Conservation (phyloP, 108 stramenopile species). For the Skeletonema marinoi region DNA sequence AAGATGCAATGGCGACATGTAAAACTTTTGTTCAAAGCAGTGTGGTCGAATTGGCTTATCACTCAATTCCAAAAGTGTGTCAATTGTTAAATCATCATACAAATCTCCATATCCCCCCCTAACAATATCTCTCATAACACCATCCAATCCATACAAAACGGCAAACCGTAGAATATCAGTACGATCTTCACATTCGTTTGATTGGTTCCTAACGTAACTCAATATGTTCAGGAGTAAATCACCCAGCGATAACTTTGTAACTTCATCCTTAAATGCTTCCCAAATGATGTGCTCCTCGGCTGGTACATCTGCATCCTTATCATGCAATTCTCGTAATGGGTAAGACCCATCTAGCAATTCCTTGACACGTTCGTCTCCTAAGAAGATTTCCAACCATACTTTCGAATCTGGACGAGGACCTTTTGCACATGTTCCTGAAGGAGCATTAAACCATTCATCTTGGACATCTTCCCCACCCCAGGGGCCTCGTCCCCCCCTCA, state of each 20-base stretch:
- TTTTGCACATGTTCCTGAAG: neutral
- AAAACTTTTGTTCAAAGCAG: neutral
- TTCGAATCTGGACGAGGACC: neutral
- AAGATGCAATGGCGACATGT: neutral
- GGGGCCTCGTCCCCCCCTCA: neutral
- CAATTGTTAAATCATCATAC: neutral
- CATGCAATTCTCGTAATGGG: neutral
- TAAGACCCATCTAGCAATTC: neutral
- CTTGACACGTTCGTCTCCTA: neutral
- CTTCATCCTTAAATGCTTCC: neutral
- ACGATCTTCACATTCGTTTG: neutral
- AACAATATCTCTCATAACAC: neutral
- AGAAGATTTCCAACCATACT: neutral
- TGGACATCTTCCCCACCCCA: neutral
- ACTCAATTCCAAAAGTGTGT: conserved; percentile 1
- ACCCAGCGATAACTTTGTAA: neutral
- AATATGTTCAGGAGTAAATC: neutral
- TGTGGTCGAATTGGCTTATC: neutral
- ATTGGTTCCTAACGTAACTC: neutral
- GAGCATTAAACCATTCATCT: neutral
- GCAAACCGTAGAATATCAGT: neutral
- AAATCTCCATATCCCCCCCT: neutral
- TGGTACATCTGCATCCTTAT: neutral
- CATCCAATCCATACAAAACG: neutral
- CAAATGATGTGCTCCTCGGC: neutral